A percentile compares a stretch with the other conserved stretches of the same genome.
phyloP scores from a whole-genome alignment of 2,329 filamentous ascomycete species.

The Alternaria gansuensis region DNA sequence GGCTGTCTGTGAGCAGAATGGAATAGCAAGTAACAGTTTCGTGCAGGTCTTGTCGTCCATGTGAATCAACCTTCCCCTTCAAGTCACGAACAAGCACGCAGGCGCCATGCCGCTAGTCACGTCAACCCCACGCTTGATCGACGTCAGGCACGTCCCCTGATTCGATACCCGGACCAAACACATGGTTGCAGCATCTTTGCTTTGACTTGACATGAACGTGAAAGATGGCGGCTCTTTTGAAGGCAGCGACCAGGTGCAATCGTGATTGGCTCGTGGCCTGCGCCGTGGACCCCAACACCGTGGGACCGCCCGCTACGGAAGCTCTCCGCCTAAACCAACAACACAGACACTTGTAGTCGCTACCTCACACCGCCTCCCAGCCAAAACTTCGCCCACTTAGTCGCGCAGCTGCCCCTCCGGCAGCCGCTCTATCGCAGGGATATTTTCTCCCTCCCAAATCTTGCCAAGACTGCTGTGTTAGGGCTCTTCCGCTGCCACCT shows the following conservation, averaged over 20 bases:
- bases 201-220: conserved; percentile 5
- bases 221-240: neutral
- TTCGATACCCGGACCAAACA: conserved; percentile 10
- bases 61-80: neutral
- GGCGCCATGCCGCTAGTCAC: conserved; percentile 15
- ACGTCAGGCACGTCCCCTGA: conserved; percentile 18
- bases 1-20: neutral
- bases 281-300: conserved; percentile 18
- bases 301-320: conserved; percentile 18
- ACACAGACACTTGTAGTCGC: conserved; percentile 24
- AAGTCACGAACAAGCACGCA: conserved; percentile 7
- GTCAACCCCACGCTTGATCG: conserved; percentile 24
- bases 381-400: conserved; percentile 22
- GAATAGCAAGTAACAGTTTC: neutral
- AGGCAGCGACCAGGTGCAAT: conserved; percentile 13
- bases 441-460: conserved; percentile 18
- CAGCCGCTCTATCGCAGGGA: conserved; percentile 21
- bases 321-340: conserved; percentile 27
- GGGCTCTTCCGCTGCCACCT: conserved; percentile 22
- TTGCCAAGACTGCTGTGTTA: conserved; percentile 32
- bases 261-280: conserved; percentile 22
- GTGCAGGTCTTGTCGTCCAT: neutral
- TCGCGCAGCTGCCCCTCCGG: conserved; percentile 22
- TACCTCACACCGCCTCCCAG: conserved; percentile 25
- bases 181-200: conserved; percentile 7